Evolutionary conservation across 225 moss, liverwort and hornwort genomes (phyloP), one percentile per base, ranked within the genome.

Genomic region (Bryoerythrophyllum caledonicum): DNA sequence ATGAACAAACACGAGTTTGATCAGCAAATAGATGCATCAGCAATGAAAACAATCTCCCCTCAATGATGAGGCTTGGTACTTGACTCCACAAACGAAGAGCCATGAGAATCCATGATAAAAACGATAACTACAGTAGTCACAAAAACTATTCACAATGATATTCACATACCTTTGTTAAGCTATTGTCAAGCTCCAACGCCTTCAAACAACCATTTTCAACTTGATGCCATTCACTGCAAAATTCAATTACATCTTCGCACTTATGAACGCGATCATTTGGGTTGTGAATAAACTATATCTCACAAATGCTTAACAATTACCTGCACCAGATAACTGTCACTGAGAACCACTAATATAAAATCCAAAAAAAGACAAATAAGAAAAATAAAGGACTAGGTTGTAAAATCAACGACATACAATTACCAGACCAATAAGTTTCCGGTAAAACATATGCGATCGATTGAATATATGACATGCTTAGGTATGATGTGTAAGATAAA

Each of bases 151-250:
- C 67, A 69, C 25, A 48, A 51, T n/a, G 56, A 6, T 43, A 26
- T 15, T 73, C 67, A 35, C 67, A 10, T 67, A 96, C 96, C 87
- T 96, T 96, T 57, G 91, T 94, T 62, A 88, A 91, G 81, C 90
- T 81, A 70, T 91, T 92, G 78, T 96, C 94, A 69, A 96, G 96
- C 77, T 87, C 91, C 57, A 96, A 79, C 24, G 96, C 96, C 65
- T 78, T 92, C 78, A 85, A 77, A 81, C 96, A 96, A 83, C 94
- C 96, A 73, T 86, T 86, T 82, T 94, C 96, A 48, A 96, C 94
- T 75, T 82, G 83, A 68, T 80, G 76, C 96, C 96, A 96, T 56
- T 96, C 94, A 87, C 96, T 96, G 86, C 83, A 85, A 74, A 64
- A 81, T 70, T 44, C 61, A 77, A 57, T 73, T 65, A 52, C 17